Conservation (phyloP, 78 protist genomes). For the Dictyostelium capitatum region DNA sequence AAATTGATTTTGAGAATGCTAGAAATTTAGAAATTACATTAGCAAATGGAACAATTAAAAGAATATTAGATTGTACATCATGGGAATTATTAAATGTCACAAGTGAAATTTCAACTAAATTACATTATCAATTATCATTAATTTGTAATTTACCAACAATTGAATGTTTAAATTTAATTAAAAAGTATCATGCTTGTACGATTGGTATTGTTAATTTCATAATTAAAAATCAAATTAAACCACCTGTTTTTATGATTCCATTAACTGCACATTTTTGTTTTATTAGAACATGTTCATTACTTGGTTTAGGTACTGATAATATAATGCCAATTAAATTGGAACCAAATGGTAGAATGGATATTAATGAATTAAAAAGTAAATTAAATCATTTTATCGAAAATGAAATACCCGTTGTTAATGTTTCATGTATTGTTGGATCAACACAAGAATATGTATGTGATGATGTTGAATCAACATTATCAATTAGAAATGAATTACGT, state of each 20-base stretch:
- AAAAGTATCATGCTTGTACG: neutral
- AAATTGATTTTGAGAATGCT: neutral
- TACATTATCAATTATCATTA: neutral
- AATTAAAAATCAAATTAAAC: neutral
- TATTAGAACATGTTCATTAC: neutral
- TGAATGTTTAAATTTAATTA: neutral
- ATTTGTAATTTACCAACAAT: neutral
- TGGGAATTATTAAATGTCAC: constrained; percentile 11
- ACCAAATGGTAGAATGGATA: neutral
- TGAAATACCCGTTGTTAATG: neutral
- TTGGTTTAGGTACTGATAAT: neutral
- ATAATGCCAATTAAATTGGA: neutral
- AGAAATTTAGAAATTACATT: no score
- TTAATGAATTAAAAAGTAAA: neutral
- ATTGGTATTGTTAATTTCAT: neutral
- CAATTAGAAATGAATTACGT: neutral
- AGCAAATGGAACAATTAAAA: neutral
- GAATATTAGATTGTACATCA: neutral
- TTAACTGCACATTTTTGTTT: neutral
- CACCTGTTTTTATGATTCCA: neutral
- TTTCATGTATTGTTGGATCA: neutral
- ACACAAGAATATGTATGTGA: constrained; percentile 1
- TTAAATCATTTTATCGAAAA: neutral
- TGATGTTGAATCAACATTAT: neutral
- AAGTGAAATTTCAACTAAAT: neutral